A percentile compares a stretch with the other conserved stretches of the same genome.
Conservation (phyloP, 73 alveolate species). For the Diophrys appendiculata region DNA sequence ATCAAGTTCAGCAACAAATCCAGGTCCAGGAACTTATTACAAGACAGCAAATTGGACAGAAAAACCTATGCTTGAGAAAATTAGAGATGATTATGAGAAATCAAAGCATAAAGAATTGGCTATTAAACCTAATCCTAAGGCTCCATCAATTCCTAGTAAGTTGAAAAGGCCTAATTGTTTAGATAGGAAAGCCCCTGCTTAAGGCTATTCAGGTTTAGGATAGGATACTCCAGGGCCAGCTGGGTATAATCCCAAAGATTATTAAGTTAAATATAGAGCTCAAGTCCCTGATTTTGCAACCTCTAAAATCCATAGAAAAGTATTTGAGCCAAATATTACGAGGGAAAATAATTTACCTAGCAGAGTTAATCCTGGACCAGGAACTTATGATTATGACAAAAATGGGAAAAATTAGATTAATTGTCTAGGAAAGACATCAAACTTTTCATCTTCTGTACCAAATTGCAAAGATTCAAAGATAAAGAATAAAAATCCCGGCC, state of each 20-base stretch:
- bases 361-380: constrained; percentile 60
- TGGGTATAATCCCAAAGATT: constrained; percentile 40
- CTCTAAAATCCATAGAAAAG: constrained; percentile 31
- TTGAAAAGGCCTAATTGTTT: not conserved
- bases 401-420: constrained; percentile 1
- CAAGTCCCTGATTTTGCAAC: constrained; percentile 33
- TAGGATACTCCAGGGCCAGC: constrained; percentile 71
- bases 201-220: constrained; percentile 52
- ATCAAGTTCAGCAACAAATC: constrained; percentile 40
- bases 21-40: constrained; percentile 65
- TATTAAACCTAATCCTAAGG: constrained; percentile 35
- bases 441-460: constrained; percentile 58
- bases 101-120: constrained; percentile 40
- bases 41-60: constrained; percentile 32
- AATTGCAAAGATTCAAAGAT: constrained; percentile 51
- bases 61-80: constrained; percentile 20
- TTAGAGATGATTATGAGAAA: constrained; percentile 17
- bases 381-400: constrained; percentile 36
- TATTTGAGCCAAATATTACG: constrained; percentile 29
- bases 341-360: constrained; percentile 38
- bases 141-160: constrained; percentile 57
- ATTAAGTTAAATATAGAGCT: constrained; percentile 18
- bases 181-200: constrained; percentile 44
- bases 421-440: constrained; percentile 11
- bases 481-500: constrained; percentile 51